These are phyloP conservation scores for Epichloe uncinata DNA, from an alignment of 2,329 filamentous ascomycete species.

Conservation along the genomic window DNA sequence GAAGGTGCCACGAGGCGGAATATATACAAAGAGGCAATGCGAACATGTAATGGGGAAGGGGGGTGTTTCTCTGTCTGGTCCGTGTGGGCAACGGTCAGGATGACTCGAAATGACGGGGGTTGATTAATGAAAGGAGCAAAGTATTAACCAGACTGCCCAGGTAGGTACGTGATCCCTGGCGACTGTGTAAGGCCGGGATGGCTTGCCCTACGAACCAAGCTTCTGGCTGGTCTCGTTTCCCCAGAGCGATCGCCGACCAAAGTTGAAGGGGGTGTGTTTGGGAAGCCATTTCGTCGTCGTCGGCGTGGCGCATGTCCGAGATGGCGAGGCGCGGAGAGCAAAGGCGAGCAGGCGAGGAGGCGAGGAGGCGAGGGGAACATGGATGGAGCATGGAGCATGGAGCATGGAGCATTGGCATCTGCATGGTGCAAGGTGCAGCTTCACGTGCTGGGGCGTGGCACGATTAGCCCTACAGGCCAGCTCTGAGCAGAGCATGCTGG, in stretches of 20 bases:
- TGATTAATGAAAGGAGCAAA: neutral
- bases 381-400: too few species aligned
- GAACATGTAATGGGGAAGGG: neutral
- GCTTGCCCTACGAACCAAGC: neutral
- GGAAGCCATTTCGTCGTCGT: neutral
- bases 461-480: too few species aligned
- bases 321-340: constrained; percentile 1
- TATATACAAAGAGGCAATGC: neutral
- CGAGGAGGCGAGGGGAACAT: too few species aligned
- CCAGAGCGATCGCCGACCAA: too few species aligned
- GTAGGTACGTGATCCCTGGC: constrained; percentile 1
- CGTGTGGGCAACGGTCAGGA: neutral
- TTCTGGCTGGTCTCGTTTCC: neutral
- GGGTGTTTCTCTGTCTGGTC: too few species aligned
- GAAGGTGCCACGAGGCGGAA: neutral
- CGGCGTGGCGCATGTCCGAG: constrained; percentile 5
- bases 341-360: too few species aligned
- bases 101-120: neutral
- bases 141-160: too few species aligned
- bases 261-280: neutral
- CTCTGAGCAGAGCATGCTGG: too few species aligned
- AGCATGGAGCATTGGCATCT: neutral
- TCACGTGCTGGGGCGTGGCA: neutral
- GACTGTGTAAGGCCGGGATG: neutral
- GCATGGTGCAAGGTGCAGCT: neutral